Evolutionary conservation across 208 protist species (phyloP), one percentile per base, ranked within the genome.

Genomic region (Wallacemonas sp.): DNA sequence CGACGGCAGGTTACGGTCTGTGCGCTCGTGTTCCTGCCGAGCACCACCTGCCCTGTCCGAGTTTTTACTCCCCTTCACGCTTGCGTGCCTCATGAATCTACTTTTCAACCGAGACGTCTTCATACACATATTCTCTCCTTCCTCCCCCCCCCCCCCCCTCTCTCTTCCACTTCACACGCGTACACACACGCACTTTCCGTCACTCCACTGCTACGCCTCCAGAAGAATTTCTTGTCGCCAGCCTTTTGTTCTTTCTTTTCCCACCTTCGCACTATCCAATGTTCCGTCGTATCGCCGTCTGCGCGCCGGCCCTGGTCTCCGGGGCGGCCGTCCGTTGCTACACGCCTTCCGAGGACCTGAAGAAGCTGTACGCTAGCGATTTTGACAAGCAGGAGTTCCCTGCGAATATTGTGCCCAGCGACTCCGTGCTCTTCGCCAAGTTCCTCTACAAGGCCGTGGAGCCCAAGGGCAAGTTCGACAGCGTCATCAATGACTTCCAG

Each of bases 401-500:
- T 22, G 50, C 72, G 41, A 87, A 89, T 65, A 93, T 96, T 65
- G 82, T 92, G 31, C 87, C 91, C 28, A 93, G 91, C 69, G 91
- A 96, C 77, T 86, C 84, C 44, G 82, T 90, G 38, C 87, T 91
- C 31, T 96, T 96, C 72, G 91, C 91, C 36, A 93, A 93, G 77
- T 96, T 93, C 66, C 81, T 96, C 11, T 96, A 92, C 81, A 93
- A 93, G 74, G 91, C 91, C 2, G 85, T 70, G 0, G 91, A 96
- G 76, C 50, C 68, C 16, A 89, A 87, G 66, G 76, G 65, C 22
- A 65, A 49, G 48, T 89, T 91, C 61, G 91, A 96, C 32, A 57
- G 62, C 12, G 70, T 96, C 45, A 57, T 92, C 44, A 86, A 87
- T 59, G 91, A 96, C 72, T 92, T 96, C 66, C 70, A 91, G 63